phyloP scores from a whole-genome alignment of 257 asterid species.

The Petrea volubilis region DNA sequence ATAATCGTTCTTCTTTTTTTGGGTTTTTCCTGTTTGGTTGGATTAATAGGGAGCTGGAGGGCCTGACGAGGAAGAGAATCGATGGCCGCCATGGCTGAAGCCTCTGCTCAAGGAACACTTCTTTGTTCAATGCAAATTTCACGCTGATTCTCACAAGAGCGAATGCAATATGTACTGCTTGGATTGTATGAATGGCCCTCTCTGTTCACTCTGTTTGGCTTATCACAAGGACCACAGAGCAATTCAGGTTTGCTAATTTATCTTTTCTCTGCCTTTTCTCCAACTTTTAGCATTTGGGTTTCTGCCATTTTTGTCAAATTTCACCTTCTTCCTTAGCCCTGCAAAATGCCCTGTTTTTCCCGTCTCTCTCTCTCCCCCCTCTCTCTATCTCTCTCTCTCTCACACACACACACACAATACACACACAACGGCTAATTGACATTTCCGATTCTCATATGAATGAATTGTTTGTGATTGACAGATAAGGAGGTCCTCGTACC shows the following conservation, averaged over 20 bases:
- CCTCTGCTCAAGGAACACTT: conserved; percentile 44
- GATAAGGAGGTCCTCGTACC: conserved; percentile 76
- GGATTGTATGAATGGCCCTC: conserved; percentile 46
- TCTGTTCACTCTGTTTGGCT: conserved; percentile 46
- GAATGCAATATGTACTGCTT: conserved; percentile 54
- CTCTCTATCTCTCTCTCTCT: no score
- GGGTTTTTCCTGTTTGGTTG: not conserved
- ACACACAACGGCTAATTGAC: not conserved
- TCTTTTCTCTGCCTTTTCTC: not conserved
- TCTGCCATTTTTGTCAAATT: conserved; percentile 19
- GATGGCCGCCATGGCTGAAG: conserved; percentile 54
- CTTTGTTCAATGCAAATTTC: conserved; percentile 46
- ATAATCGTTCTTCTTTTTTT: not conserved
- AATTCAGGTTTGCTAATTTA: conserved; percentile 36
- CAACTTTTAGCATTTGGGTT: conserved; percentile 16
- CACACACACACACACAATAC: no score
- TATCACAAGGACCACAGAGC: conserved; percentile 47
- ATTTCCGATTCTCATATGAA: not conserved
- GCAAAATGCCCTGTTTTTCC: not conserved
- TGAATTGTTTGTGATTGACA: conserved; percentile 6
- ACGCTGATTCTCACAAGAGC: conserved; percentile 47
- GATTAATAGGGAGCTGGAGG: conserved; percentile 35
- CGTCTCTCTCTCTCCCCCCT: no score
- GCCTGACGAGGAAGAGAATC: conserved; percentile 56
- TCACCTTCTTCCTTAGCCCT: not conserved